A percentile compares a stretch with the other conserved stretches of the same genome.
These are phyloP conservation scores for Botrytis elliptica DNA, from an alignment of 2,329 filamentous ascomycete genomes.

Conservation along the genomic window DNA sequence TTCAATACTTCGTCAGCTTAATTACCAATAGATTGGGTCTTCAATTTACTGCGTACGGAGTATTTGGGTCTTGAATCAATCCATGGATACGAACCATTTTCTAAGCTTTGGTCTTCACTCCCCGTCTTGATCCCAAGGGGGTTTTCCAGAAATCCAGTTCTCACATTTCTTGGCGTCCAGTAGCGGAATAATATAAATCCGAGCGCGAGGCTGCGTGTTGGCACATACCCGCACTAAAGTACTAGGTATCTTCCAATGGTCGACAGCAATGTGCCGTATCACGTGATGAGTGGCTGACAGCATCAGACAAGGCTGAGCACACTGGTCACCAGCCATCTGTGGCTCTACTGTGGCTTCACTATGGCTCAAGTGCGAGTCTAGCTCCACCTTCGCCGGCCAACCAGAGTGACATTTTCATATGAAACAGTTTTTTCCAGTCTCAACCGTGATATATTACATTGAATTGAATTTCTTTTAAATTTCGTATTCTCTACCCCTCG, in stretches of 20 bases:
- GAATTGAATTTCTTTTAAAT: not conserved
- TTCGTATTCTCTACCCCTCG: not conserved
- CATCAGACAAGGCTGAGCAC: not conserved
- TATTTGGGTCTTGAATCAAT: not conserved
- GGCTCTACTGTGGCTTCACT: not conserved
- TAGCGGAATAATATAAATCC: not conserved
- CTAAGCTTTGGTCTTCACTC: not conserved
- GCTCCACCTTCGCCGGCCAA: not conserved
- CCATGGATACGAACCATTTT: not conserved
- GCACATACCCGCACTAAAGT: not conserved
- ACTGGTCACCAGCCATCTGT: not conserved
- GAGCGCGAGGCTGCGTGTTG: not conserved
- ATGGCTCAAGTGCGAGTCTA: not conserved
- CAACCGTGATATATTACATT: not conserved
- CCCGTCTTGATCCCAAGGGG: not conserved
- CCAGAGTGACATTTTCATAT: not conserved
- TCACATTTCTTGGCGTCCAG: not conserved
- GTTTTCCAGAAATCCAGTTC: not conserved
- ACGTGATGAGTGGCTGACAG: not conserved
- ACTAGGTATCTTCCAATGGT: not conserved
- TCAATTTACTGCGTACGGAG: not conserved
- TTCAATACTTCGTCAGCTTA: not conserved
- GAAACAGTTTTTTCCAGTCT: not conserved
- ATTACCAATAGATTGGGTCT: not conserved
- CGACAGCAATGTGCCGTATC: accelerated